phyloP scores from a whole-genome alignment of 2,329 filamentous ascomycete species.

The Hypoxylon sp. region DNA sequence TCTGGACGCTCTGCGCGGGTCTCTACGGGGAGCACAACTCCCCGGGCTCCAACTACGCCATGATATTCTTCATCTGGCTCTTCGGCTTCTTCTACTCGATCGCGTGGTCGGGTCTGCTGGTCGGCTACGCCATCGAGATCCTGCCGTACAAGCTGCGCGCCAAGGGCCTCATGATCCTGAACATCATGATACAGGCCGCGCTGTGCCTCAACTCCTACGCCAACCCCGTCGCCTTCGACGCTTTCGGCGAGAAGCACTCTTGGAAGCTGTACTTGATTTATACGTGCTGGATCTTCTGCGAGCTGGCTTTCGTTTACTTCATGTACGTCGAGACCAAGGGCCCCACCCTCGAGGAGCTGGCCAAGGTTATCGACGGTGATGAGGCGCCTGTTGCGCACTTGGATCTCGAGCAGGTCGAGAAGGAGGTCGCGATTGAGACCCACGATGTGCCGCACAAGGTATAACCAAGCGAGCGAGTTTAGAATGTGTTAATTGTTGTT shows the following conservation, averaged over 20 bases:
- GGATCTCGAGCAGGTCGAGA: conserved; percentile 63
- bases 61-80: conserved; percentile 66
- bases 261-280: conserved; percentile 73
- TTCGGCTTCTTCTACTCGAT: conserved; percentile 68
- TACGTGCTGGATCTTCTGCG: conserved; percentile 69
- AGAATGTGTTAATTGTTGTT: conserved; percentile 1
- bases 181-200: conserved; percentile 68
- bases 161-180: conserved; percentile 71
- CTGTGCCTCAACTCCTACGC: conserved; percentile 69
- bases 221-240: conserved; percentile 69
- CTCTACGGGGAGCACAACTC: conserved; percentile 60
- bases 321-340: conserved; percentile 74
- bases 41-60: conserved; percentile 58
- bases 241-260: conserved; percentile 59
- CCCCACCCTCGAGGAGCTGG: conserved; percentile 76
- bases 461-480: conserved; percentile 27
- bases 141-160: conserved; percentile 65
- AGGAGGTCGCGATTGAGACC: conserved; percentile 56
- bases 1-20: conserved; percentile 65
- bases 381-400: conserved; percentile 65
- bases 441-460: conserved; percentile 52
- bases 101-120: conserved; percentile 70
- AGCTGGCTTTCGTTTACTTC: conserved; percentile 70
- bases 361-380: conserved; percentile 76
- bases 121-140: conserved; percentile 68